These are phyloP conservation scores for Mycena crocata DNA, from an alignment of 768 basidiomycete genomes.

Conservation along the genomic window DNA sequence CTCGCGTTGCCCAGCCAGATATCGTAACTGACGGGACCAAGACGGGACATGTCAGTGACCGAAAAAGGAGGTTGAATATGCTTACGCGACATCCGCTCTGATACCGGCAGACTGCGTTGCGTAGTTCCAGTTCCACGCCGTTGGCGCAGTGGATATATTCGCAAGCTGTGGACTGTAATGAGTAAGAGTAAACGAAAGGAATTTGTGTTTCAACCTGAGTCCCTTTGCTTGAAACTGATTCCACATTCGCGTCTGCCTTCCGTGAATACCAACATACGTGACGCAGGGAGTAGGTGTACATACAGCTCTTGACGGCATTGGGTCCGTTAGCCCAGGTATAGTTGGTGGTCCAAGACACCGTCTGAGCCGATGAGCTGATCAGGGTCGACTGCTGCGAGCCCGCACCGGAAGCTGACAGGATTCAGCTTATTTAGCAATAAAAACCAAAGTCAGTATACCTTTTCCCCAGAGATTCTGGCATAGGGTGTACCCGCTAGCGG, in stretches of 20 bases:
- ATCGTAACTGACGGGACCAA: conserved; percentile 53
- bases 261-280: background rate
- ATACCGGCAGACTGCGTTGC: conserved; percentile 55
- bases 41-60: background rate
- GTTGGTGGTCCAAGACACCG: conserved; percentile 64
- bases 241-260: conserved; percentile 60
- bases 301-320: conserved; percentile 70
- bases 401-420: conserved; percentile 52
- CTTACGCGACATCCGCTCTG: conserved; percentile 66
- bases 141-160: conserved; percentile 57
- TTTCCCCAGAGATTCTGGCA: conserved; percentile 71
- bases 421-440: background rate
- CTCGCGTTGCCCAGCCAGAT: conserved; percentile 62
- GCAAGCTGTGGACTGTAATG: conserved; percentile 45
- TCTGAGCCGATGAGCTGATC: conserved; percentile 49
- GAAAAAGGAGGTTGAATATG: background rate
- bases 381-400: conserved; percentile 64
- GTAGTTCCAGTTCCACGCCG: conserved; percentile 65
- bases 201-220: conserved; percentile 49
- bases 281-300: conserved; percentile 20
- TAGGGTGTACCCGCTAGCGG: conserved; percentile 60
- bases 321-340: conserved; percentile 63
- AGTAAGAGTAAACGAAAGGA: background rate
- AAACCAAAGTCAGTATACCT: conserved; percentile 39
- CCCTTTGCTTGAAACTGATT: conserved; percentile 59